Percentiles rank a stretch among this genome's conserved stretches.
phyloP scores from a whole-genome alignment of 78 protist genomes.

The Dictyostelium firmibasis region DNA sequence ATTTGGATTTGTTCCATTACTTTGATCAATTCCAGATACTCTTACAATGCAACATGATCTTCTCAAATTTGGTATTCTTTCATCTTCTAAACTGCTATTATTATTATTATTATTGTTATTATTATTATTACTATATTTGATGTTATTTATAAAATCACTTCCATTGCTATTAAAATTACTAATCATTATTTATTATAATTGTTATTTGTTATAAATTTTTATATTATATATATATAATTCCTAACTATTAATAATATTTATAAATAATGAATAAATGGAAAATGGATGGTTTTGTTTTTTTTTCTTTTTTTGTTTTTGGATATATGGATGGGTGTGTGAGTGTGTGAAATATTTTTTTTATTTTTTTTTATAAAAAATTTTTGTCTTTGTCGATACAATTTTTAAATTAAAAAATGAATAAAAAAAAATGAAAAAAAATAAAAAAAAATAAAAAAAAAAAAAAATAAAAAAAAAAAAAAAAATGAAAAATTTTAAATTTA shows the following conservation, averaged over 20 bases:
- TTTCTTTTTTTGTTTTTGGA: neutral
- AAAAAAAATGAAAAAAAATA: neutral
- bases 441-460: too few relatives aligned
- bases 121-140: neutral
- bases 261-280: neutral
- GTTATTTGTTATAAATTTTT: neutral
- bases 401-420: neutral
- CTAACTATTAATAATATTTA: too few relatives aligned
- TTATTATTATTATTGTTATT: neutral
- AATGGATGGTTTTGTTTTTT: neutral
- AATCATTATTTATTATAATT: neutral
- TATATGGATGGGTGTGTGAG: neutral
- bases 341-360: neutral
- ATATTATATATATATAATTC: too few relatives aligned
- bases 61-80: neutral
- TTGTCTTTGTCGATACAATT: neutral
- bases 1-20: neutral
- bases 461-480: neutral
- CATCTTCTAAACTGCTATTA: neutral
- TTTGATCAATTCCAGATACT: constrained; percentile 17
- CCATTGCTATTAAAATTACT: neutral
- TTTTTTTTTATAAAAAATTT: neutral
- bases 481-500: too few relatives aligned
- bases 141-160: neutral
- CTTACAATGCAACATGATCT: constrained; percentile 49